These are phyloP conservation scores for Chlorella sp. DNA, from an alignment of 139 green algal genomes.

Conservation along the genomic window DNA sequence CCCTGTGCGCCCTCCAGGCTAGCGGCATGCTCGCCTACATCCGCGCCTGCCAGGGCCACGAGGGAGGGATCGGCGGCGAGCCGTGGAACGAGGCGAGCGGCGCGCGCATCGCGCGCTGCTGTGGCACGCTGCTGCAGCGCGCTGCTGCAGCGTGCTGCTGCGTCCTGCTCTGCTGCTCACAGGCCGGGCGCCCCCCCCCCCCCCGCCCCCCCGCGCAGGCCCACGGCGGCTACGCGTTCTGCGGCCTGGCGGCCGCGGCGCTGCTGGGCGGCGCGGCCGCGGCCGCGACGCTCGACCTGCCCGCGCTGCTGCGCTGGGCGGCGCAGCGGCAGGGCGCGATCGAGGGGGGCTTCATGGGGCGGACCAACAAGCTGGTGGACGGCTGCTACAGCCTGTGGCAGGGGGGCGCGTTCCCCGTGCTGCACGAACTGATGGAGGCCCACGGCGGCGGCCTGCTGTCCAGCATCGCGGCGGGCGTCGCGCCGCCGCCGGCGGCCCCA, in stretches of 20 bases:
- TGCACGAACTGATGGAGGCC: slow-evolving; percentile 43
- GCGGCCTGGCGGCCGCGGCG: slow-evolving; percentile 80
- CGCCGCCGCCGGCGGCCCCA: neutral
- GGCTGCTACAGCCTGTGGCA: slow-evolving; percentile 98
- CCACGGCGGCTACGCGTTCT: slow-evolving; percentile 98
- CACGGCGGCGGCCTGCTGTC: neutral
- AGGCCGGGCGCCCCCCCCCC: too few species aligned
- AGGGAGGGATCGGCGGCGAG: slow-evolving; percentile 95
- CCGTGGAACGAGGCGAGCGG: slow-evolving; percentile 95
- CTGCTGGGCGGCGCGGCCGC: slow-evolving; percentile 53
- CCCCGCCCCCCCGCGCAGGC: too few species aligned
- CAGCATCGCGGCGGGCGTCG: neutral
- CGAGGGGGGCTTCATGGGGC: slow-evolving; percentile 95
- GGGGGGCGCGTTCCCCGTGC: slow-evolving; percentile 79
- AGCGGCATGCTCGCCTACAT: slow-evolving; percentile 71
- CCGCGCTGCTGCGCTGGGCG: slow-evolving; percentile 74
- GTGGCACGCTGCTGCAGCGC: too few species aligned
- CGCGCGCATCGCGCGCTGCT: too few species aligned
- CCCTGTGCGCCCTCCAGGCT: too few species aligned
- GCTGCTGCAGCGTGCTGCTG: too few species aligned
- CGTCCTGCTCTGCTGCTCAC: too few species aligned
- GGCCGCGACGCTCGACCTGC: slow-evolving; percentile 60
- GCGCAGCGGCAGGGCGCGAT: slow-evolving; percentile 68
- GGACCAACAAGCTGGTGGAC: slow-evolving; percentile 99
- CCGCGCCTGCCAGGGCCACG: slow-evolving; percentile 70